Evolutionary conservation across 176 grass and related monocot genomes (phyloP).

Genomic region (Oryza brachyantha): DNA sequence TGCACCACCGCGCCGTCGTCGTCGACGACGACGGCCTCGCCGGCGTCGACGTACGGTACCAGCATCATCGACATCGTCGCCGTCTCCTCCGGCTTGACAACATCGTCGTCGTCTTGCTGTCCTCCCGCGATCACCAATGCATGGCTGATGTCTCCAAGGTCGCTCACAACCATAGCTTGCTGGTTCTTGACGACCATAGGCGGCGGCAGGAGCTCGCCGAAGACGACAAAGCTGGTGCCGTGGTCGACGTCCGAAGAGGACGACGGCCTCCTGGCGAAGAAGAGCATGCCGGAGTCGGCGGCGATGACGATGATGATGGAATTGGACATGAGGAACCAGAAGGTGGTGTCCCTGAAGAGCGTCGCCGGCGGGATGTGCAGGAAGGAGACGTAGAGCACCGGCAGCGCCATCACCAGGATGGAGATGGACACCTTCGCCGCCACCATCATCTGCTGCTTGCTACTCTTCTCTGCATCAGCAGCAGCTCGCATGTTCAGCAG

Average conservation of each 20-base stretch:
- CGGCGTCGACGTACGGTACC: not conserved
- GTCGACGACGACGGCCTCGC: not conserved
- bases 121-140: constrained; percentile 25
- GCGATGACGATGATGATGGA: constrained; percentile 89
- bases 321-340: constrained; percentile 99
- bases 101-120: not conserved
- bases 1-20: not conserved
- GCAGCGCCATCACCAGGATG: constrained; percentile 73
- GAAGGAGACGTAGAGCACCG: constrained; percentile 84
- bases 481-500: constrained; percentile 35
- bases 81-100: not conserved
- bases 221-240: too few relatives aligned
- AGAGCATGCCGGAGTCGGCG: constrained; percentile 73
- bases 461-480: not conserved
- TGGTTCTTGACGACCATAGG: not conserved
- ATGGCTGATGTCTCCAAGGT: not conserved
- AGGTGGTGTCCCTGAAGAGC: constrained; percentile 86
- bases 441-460: not conserved
- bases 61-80: not conserved
- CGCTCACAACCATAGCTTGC: not conserved
- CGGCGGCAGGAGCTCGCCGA: not conserved
- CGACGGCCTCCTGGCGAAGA: constrained; percentile 32
- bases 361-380: constrained; percentile 70
- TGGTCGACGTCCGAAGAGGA: constrained; percentile 25
- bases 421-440: constrained; percentile 61